These are phyloP conservation scores for Populus hybrid DNA, from an alignment of 441 rosid genomes.

Conservation along the genomic window DNA sequence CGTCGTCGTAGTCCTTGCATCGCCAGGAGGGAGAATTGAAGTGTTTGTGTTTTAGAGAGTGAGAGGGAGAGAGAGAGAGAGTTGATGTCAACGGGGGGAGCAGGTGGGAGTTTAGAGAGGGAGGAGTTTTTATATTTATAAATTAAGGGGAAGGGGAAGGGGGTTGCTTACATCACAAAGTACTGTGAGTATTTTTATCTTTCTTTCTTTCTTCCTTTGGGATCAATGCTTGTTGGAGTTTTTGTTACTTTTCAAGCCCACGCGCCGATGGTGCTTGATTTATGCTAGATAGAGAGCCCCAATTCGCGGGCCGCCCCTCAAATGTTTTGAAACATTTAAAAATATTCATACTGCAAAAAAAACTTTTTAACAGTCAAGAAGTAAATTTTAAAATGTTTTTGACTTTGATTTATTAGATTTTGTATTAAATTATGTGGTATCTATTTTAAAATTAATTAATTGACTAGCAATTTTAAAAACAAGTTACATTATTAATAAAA, in stretches of 20 bases:
- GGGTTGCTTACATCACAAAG: constrained; percentile 58
- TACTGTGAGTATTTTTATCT: constrained; percentile 19
- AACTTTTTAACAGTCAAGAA: too few species aligned
- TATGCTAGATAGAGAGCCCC: too few species aligned
- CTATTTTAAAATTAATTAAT: too few species aligned
- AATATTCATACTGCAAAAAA: too few species aligned
- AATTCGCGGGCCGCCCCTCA: too few species aligned
- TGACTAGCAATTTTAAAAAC: too few species aligned
- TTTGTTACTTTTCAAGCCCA: constrained; percentile 9
- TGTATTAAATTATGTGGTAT: too few species aligned
- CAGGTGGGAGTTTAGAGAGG: not conserved
- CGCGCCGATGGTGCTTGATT: constrained; percentile 14
- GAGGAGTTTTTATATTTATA: constrained; percentile 11
- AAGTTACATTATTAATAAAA: too few species aligned
- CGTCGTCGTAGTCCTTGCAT: constrained; percentile 68
- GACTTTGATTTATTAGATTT: too few species aligned
- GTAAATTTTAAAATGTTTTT: too few species aligned
- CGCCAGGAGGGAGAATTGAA: constrained; percentile 19
- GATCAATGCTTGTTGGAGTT: constrained; percentile 20
- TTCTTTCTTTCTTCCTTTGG: not conserved
- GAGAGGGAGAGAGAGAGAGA: constrained; percentile 1
- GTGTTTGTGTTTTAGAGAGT: constrained; percentile 18
- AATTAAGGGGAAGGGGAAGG: not conserved
- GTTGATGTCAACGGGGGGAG: constrained; percentile 8
- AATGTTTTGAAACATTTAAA: too few species aligned